Percentiles rank a stretch among this genome's conserved stretches.
These are phyloP conservation scores for Mucuna pruriens DNA, from an alignment of 306 rosid species.

Conservation along the genomic window DNA sequence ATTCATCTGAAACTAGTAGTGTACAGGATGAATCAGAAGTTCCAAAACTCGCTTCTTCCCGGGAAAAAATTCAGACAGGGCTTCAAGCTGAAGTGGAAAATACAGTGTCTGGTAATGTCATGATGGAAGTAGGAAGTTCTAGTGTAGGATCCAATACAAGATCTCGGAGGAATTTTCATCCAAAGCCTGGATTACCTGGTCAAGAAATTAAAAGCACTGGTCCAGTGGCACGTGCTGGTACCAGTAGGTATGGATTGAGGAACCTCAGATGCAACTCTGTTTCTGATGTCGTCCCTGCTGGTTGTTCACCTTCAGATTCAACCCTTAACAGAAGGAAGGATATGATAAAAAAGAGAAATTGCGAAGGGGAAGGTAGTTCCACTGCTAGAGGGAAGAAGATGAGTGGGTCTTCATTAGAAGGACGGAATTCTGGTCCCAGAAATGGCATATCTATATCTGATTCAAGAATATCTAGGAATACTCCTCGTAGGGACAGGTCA, in stretches of 20 bases:
- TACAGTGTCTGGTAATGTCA: slow-evolving; percentile 46
- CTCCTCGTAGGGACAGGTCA: slow-evolving; percentile 57
- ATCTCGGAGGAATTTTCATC: slow-evolving; percentile 61
- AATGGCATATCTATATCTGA: slow-evolving; percentile 78
- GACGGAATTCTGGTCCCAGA: slow-evolving; percentile 54
- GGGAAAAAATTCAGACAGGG: slow-evolving; percentile 61
- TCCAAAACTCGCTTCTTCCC: slow-evolving; percentile 53
- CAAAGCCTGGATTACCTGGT: slow-evolving; percentile 57
- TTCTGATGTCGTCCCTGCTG: slow-evolving; percentile 73
- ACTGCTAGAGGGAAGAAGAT: slow-evolving; percentile 76
- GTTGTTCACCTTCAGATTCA: slow-evolving; percentile 64
- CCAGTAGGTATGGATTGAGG: slow-evolving; percentile 76
- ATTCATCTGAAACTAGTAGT: slow-evolving; percentile 82
- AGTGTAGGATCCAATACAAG: slow-evolving; percentile 61
- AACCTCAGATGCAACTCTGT: slow-evolving; percentile 79
- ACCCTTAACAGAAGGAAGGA: slow-evolving; percentile 61
- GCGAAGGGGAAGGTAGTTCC: slow-evolving; percentile 91
- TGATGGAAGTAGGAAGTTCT: slow-evolving; percentile 75
- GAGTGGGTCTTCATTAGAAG: slow-evolving; percentile 60
- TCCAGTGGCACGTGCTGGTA: slow-evolving; percentile 56
- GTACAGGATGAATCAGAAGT: slow-evolving; percentile 73
- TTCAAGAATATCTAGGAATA: slow-evolving; percentile 64
- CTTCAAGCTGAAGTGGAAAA: slow-evolving; percentile 48
- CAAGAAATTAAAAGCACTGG: slow-evolving; percentile 61
- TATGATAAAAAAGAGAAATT: slow-evolving; percentile 59